phyloP scores from a whole-genome alignment of 2,329 filamentous ascomycete genomes.

The Verruconis gallopava region DNA sequence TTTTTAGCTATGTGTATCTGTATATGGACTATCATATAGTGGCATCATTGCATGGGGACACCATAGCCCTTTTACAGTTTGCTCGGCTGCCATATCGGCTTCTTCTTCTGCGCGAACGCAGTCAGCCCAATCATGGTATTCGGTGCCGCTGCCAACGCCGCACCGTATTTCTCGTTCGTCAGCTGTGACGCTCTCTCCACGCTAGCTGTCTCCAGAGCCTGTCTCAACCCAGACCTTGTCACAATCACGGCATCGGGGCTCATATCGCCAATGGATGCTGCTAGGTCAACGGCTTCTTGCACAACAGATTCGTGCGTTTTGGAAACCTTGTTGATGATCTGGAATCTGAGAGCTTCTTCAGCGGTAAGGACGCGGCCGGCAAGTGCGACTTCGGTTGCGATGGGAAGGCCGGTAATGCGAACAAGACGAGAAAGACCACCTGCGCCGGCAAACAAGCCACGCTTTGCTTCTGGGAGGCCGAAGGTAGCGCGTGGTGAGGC shows the following conservation, averaged over 20 bases:
- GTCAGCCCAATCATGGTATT: constrained; percentile 38
- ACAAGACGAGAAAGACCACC: constrained; percentile 40
- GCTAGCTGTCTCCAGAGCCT: constrained; percentile 28
- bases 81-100: constrained; percentile 36
- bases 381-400: constrained; percentile 38
- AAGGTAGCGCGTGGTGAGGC: constrained; percentile 40
- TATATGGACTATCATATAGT: too few relatives aligned
- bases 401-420: constrained; percentile 34
- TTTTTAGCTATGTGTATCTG: too few relatives aligned
- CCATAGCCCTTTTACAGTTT: constrained; percentile 25
- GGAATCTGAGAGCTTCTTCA: constrained; percentile 30
- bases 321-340: constrained; percentile 29
- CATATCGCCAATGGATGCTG: constrained; percentile 22
- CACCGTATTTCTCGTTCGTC: constrained; percentile 30
- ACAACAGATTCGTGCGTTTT: constrained; percentile 22
- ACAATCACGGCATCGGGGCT: constrained; percentile 29
- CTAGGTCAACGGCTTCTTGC: constrained; percentile 25
- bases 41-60: background rate
- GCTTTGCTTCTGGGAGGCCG: constrained; percentile 40
- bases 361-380: constrained; percentile 35
- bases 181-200: constrained; percentile 30
- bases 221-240: constrained; percentile 27
- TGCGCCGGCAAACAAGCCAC: constrained; percentile 41
- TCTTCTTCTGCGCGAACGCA: constrained; percentile 40
- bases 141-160: constrained; percentile 28